These are phyloP conservation scores for Colletotrichum sp. DNA, from an alignment of 2,329 filamentous ascomycete species.

Conservation along the genomic window DNA sequence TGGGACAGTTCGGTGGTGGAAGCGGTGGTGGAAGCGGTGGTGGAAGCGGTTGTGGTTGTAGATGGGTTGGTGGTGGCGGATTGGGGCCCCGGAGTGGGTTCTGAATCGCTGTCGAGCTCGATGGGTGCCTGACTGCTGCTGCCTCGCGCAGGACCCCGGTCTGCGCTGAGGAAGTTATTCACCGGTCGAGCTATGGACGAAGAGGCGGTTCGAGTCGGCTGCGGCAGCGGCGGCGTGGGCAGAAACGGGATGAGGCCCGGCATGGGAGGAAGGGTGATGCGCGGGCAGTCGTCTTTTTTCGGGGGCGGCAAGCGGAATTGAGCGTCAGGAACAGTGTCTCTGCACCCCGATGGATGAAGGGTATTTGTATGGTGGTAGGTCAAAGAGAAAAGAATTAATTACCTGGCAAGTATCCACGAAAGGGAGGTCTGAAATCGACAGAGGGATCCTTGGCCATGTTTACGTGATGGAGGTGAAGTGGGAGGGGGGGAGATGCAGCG, in stretches of 20 bases:
- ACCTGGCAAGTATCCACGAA: conserved; percentile 7
- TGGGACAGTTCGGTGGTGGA: background rate
- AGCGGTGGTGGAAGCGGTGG: background rate
- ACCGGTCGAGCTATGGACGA: background rate
- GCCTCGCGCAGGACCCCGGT: background rate
- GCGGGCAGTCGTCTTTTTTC: background rate
- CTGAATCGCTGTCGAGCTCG: conserved; percentile 11
- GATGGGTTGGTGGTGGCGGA: background rate
- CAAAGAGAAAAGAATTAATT: background rate
- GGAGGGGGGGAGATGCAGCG: background rate
- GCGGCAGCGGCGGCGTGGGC: conserved; percentile 14
- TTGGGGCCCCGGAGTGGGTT: background rate
- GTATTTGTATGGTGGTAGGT: background rate
- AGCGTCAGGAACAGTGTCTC: background rate
- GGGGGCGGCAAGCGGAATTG: background rate
- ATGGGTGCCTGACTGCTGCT: conserved; percentile 16
- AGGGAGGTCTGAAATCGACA: background rate
- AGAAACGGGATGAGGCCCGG: conserved; percentile 15
- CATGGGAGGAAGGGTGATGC: conserved; percentile 10
- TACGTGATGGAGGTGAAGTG: background rate
- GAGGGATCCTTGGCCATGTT: conserved; percentile 11
- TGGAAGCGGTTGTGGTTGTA: background rate
- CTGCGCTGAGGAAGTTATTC: background rate
- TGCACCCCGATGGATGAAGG: background rate
- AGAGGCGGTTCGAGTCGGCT: background rate